These are phyloP conservation scores for Gracilaria vermiculophylla DNA, from an alignment of 23 red algal species.

Conservation along the genomic window DNA sequence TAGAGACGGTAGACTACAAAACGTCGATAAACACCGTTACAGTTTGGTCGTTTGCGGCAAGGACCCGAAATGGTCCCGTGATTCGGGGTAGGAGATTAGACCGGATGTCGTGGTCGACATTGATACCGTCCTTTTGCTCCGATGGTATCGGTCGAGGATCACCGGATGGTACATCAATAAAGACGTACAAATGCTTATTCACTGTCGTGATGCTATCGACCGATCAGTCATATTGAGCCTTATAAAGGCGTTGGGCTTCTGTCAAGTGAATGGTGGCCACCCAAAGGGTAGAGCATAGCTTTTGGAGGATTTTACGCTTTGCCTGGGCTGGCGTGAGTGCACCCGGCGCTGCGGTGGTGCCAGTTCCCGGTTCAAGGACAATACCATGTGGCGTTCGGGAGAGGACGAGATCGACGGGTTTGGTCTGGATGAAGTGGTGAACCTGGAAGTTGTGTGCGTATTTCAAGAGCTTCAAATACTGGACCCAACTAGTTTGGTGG, in stretches of 20 bases:
- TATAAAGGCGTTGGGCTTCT: not conserved
- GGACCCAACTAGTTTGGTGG: slow-evolving; percentile 14
- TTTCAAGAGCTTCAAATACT: not conserved
- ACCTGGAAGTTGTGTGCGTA: slow-evolving; percentile 25
- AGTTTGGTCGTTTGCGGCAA: not conserved
- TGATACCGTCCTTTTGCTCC: not conserved
- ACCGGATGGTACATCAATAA: not conserved
- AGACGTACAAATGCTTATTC: not conserved
- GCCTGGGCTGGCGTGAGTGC: not conserved
- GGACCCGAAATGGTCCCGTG: not conserved
- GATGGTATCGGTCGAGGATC: not conserved
- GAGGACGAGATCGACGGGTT: slow-evolving; percentile 24
- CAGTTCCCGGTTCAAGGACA: not conserved
- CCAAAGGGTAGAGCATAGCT: not conserved
- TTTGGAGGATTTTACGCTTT: not conserved
- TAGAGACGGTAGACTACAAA: not conserved
- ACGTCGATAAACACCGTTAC: not conserved
- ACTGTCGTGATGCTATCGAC: not conserved
- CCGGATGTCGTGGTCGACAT: not conserved
- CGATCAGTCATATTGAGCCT: not conserved
- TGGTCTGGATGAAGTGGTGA: not conserved
- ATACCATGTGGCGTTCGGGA: slow-evolving; percentile 13
- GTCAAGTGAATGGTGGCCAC: not conserved
- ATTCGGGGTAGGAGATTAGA: not conserved
- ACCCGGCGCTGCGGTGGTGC: not conserved